Percentiles rank a stretch among this genome's conserved stretches.
Evolutionary conservation across 495 filamentous ascomycete genomes (phyloP).

Genomic region (Aspergillus hancockii): DNA sequence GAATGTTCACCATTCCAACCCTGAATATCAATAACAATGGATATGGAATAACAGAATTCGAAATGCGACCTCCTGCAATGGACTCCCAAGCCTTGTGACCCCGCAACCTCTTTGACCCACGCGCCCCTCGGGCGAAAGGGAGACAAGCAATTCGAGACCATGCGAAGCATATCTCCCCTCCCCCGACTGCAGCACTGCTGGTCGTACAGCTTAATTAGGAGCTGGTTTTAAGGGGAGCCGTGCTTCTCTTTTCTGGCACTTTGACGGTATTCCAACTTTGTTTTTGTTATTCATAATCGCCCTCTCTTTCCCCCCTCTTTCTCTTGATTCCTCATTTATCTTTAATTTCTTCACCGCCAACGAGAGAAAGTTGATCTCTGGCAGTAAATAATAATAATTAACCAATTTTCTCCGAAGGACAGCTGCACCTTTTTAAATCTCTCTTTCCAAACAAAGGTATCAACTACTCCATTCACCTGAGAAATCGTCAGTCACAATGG

Average conservation of each 20-base stretch:
- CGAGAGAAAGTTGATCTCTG: neutral
- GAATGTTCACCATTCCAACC: too few relatives aligned
- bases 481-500: conserved; percentile 33
- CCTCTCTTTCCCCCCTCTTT: neutral
- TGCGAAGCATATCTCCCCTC: neutral
- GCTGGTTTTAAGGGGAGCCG: neutral
- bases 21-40: too few relatives aligned
- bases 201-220: neutral
- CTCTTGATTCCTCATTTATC: neutral
- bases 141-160: conserved; percentile 14
- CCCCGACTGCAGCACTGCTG: neutral
- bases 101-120: conserved; percentile 17
- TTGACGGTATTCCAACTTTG: conserved; percentile 3
- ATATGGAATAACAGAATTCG: neutral
- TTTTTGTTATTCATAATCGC: conserved; percentile 3
- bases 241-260: conserved; percentile 1
- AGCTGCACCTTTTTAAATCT: conserved; percentile 1
- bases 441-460: conserved; percentile 6
- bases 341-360: conserved; percentile 1
- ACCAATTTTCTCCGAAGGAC: neutral
- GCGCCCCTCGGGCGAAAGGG: conserved; percentile 36
- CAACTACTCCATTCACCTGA: neutral
- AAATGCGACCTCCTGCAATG: neutral
- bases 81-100: conserved; percentile 9
- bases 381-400: neutral